Evolutionary conservation across 177 flowering plant species (phyloP), one percentile per base, ranked within the genome.

Genomic region (Tripterygium wilfordii): DNA sequence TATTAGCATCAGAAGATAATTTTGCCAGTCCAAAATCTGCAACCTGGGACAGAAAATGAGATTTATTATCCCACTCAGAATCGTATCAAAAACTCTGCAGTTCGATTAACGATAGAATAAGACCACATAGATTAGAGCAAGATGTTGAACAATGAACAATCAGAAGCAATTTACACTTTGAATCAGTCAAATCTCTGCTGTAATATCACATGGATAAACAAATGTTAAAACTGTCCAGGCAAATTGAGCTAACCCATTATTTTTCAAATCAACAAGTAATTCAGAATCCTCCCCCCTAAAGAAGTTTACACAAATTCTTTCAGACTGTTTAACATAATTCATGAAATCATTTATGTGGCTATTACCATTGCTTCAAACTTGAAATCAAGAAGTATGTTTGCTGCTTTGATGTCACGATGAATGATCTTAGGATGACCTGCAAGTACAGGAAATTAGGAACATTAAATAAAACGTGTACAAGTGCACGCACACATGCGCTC

Each of bases 21-120:
- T 79, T 88, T 10, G 95, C 96, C 22, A 88, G 87, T 38, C 96
- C 96, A 75, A 88, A 88, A 65, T 88, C 96, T 12, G 96, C 91
- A 64, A 88, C 95, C 96, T 88, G 72, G 33, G 45, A 13, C 56
- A 45, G 47, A 27, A 31, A 17, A 32, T n/a, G 10, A 48, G 12
- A 13, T 15, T 12, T 9, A 18, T 5, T 13, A 38, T 19, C 23
- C 13, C 13, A 33, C 3, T 33, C 19, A 5, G 16, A 20, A 19
- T 7, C 9, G 26, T 18, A 29, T 19, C 10, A 21, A 15, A 18
- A 38, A 2, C 17, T n/a, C n/a, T n/a, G n/a, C 19, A 36, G 39
- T 2, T 15, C 3, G 6, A 36, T 36, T 15, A n/a, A 36, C 20
- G 5, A 33, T 7, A 33, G 14, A 33, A 33, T 7, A 33, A 33